These are phyloP conservation scores for Omphalotus guepiniiformis DNA, from an alignment of 768 basidiomycete genomes.

Conservation along the genomic window DNA sequence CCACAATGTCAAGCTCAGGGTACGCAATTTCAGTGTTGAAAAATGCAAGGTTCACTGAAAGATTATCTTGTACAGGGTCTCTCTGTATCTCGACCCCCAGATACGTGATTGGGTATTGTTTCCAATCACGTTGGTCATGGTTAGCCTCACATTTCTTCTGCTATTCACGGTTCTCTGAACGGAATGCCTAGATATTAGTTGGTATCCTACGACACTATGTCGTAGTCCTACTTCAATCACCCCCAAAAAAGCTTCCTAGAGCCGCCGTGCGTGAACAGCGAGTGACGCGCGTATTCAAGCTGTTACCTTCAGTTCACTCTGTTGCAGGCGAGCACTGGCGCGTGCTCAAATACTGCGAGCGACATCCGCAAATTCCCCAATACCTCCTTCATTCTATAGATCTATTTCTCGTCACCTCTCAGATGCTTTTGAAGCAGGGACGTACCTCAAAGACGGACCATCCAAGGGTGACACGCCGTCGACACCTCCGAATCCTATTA, in stretches of 20 bases:
- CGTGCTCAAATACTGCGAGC: conserved; percentile 83
- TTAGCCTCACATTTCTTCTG: conserved; percentile 30
- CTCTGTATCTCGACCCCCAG: conserved; percentile 85
- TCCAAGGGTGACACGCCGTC: conserved; percentile 58
- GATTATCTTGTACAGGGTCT: conserved; percentile 30
- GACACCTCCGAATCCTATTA: conserved; percentile 74
- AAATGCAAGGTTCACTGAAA: not conserved
- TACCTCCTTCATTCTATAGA: conserved; percentile 69
- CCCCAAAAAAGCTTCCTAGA: conserved; percentile 75
- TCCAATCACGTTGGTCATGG: conserved; percentile 97
- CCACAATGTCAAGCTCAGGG: conserved; percentile 42
- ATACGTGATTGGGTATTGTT: conserved; percentile 94
- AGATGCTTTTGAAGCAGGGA: conserved; percentile 66
- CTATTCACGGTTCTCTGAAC: not conserved
- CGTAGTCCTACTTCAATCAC: conserved; percentile 75
- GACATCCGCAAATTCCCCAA: conserved; percentile 75
- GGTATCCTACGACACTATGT: conserved; percentile 93
- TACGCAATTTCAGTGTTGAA: conserved; percentile 24
- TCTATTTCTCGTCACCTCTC: conserved; percentile 73
- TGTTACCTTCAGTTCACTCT: conserved; percentile 5
- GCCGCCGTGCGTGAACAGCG: conserved; percentile 91
- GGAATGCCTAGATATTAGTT: conserved; percentile 68
- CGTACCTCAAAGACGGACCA: conserved; percentile 83
- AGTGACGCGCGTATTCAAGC: conserved; percentile 22
- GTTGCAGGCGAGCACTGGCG: conserved; percentile 62